Evolutionary conservation across 2,329 filamentous ascomycete species (phyloP).

Genomic region (Periglandula ipomoeae): DNA sequence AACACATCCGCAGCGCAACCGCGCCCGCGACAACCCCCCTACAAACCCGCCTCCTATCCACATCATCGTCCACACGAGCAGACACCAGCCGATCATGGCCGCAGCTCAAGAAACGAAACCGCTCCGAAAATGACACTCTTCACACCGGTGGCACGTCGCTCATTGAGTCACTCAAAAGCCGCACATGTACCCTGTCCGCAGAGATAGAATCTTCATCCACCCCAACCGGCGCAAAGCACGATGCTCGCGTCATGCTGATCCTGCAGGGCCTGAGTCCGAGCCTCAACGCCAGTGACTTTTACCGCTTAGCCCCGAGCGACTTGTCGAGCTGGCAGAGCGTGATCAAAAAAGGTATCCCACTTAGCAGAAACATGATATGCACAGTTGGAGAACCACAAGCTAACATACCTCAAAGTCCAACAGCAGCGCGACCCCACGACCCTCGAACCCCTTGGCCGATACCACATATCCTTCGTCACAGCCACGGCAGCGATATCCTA

Average conservation of each 20-base stretch:
- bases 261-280: slow-evolving; percentile 49
- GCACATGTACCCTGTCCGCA: neutral
- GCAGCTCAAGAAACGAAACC: slow-evolving; percentile 5
- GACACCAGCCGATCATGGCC: slow-evolving; percentile 4
- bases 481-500: slow-evolving; percentile 52
- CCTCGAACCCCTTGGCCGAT: slow-evolving; percentile 53
- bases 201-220: neutral
- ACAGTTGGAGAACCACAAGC: neutral
- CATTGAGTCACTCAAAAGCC: neutral
- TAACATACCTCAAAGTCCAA: slow-evolving; percentile 33
- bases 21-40: slow-evolving; percentile 11
- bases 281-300: slow-evolving; percentile 61
- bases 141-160: neutral
- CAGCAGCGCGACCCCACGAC: slow-evolving; percentile 56
- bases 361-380: neutral
- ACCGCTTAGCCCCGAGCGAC: slow-evolving; percentile 54
- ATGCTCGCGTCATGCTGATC: slow-evolving; percentile 35
- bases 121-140: neutral
- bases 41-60: neutral
- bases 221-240: neutral
- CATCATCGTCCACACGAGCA: neutral
- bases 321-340: slow-evolving; percentile 60
- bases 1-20: slow-evolving; percentile 17
- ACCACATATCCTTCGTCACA: slow-evolving; percentile 60
- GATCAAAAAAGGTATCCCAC: slow-evolving; percentile 45